Percentiles rank a stretch among this genome's conserved stretches.
phyloP scores from a whole-genome alignment of 148 eudicot species.

The Rhododendron griersonianum region DNA sequence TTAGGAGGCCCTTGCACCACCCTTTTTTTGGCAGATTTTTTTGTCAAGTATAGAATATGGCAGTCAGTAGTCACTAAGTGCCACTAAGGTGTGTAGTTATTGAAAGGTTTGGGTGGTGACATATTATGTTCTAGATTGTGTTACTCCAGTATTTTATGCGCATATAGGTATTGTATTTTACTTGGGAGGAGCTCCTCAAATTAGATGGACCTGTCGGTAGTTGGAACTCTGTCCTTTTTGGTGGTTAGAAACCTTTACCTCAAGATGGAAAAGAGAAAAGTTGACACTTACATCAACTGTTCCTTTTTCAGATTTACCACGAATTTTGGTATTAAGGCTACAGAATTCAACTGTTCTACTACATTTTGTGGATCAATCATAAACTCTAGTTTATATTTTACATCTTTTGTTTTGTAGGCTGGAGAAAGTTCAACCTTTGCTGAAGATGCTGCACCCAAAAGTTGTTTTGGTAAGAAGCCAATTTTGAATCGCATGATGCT shows the following conservation, averaged over 20 bases:
- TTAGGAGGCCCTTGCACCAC: neutral
- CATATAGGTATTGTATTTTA: neutral
- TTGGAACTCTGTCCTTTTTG: neutral
- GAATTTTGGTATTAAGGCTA: neutral
- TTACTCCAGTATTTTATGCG: neutral
- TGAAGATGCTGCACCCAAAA: constrained; percentile 60
- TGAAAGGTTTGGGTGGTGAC: neutral
- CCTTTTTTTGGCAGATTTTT: neutral
- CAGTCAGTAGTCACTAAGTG: neutral
- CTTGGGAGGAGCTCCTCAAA: neutral
- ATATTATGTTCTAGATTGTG: neutral
- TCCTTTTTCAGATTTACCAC: neutral
- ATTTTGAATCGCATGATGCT: neutral
- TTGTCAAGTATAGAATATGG: neutral
- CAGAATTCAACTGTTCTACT: neutral
- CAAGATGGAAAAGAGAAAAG: neutral
- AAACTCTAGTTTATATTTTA: neutral
- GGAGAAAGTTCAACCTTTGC: constrained; percentile 46
- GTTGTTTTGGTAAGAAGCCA: constrained; percentile 47
- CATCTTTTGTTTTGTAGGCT: constrained; percentile 36
- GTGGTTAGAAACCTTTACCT: neutral
- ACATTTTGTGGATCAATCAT: neutral
- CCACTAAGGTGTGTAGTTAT: neutral
- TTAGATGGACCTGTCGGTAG: neutral
- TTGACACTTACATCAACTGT: neutral